Percentiles rank a stretch among this genome's conserved stretches.
Conservation (phyloP, 257 asterid genomes). For the Nicotiana otophora region DNA sequence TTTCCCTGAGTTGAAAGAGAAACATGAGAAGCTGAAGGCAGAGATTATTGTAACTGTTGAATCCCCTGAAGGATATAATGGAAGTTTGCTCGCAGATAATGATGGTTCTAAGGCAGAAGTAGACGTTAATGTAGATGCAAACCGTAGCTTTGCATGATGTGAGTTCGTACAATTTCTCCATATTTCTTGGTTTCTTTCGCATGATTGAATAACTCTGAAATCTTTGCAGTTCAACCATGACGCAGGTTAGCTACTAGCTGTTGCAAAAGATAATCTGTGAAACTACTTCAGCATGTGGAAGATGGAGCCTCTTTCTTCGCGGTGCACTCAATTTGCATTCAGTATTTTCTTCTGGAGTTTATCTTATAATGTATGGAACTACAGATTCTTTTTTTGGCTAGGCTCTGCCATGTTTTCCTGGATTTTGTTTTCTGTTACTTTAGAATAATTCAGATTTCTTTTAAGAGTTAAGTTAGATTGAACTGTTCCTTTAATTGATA, state of each 20-base stretch:
- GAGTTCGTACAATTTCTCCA: slow-evolving; percentile 11
- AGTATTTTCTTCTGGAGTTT: background rate
- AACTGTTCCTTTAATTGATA: background rate
- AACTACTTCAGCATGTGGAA: slow-evolving; percentile 22
- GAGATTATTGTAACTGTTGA: slow-evolving; percentile 37
- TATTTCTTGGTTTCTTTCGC: background rate
- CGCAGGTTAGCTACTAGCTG: slow-evolving; percentile 19
- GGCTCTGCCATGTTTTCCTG: background rate
- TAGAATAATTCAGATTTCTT: slow-evolving; percentile 10
- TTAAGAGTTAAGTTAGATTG: slow-evolving; percentile 17
- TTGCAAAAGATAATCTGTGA: slow-evolving; percentile 29
- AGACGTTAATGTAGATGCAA: slow-evolving; percentile 30
- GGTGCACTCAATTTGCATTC: slow-evolving; percentile 3
- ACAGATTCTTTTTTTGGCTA: background rate
- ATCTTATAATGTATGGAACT: background rate
- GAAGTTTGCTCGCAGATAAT: slow-evolving; percentile 28
- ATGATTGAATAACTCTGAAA: background rate
- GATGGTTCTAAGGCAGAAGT: slow-evolving; percentile 13
- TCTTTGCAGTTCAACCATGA: slow-evolving; percentile 21
- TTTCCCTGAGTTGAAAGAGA: slow-evolving; percentile 43
- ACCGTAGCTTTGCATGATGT: slow-evolving; percentile 42
- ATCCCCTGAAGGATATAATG: slow-evolving; percentile 44
- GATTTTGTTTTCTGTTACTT: slow-evolving; percentile 13
- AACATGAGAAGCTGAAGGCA: slow-evolving; percentile 45
- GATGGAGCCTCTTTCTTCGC: slow-evolving; percentile 6